Base-by-base conservation (phyloP, 2,329 filamentous ascomycete species). In the Ophidiomyces ophidiicola region DNA sequence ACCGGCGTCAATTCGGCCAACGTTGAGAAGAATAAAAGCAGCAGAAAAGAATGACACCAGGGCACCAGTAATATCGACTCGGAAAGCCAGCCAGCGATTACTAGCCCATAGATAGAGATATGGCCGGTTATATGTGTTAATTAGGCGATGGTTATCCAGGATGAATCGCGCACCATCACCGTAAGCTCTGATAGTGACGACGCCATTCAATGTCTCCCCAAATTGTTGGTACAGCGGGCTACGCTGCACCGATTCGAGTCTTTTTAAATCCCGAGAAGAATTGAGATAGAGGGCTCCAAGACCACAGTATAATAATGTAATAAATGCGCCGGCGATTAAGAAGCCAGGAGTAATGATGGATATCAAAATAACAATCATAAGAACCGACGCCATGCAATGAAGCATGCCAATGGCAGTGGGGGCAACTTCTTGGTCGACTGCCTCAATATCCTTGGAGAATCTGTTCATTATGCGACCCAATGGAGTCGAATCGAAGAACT, bases 151-250 rank as follows among this genome's bases (percentile, higher is more conserved):
- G 53, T 96, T 98, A 54, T 98, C 88, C 14, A 86, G 74, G 48
- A 94, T 83, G 60, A 98, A 98, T 24, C 90, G 79, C 39, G 83
- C 75, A 59, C 94, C 86, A 51, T 94, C 88, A 24, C 88, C 86
- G 53, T 96, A 98, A 1, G 90, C 90, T 53, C 92, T 80, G 50
- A 98, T 98, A 0, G 90, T 98, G 2, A 88, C 92, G 60, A 98
- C 90, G 19, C 90, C 90, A 36, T 79, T 84, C 12, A 98, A 66
- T 0, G 92, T 96, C 65, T 98, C 90, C 46, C 90, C 88, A 50
- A 98, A 98, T 50, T 96, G 90, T 60, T 98, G 90, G 64, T 94
- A 98, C 5, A 98, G 68, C 1, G 90, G 90, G 58, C 87, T 96
- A 54, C 88, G 75, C 58, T 94, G 84, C 1, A 96, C 78, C 5